These are phyloP conservation scores for Didymella pinodella DNA, from an alignment of 2,329 filamentous ascomycete genomes.

Conservation along the genomic window DNA sequence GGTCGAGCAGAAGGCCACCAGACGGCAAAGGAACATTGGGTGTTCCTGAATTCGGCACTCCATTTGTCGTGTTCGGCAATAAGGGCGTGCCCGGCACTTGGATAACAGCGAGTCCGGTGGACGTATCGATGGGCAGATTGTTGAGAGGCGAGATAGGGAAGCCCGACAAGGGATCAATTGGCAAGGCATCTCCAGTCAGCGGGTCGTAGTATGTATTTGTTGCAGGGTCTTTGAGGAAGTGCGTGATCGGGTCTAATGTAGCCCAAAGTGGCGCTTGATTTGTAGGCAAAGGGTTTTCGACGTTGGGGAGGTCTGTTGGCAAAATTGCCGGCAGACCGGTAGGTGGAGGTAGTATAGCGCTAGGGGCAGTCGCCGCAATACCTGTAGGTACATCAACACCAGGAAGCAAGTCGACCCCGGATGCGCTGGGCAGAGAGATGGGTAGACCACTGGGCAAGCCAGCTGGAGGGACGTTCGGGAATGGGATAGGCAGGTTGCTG, in stretches of 20 bases:
- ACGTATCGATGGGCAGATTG: background rate
- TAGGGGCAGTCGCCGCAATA: too few relatives aligned
- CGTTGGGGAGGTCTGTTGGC: background rate
- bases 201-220: background rate
- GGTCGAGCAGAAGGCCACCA: background rate
- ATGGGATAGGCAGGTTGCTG: background rate
- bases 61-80: too few relatives aligned
- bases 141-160: background rate
- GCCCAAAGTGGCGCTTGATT: too few relatives aligned
- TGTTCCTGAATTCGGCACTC: too few relatives aligned
- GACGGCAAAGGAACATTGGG: background rate
- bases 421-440: too few relatives aligned
- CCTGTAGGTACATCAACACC: background rate
- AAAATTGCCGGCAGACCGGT: background rate
- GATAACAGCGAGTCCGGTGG: too few relatives aligned
- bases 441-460: background rate
- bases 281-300: background rate
- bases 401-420: too few relatives aligned
- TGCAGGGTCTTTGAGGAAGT: background rate
- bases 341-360: background rate
- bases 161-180: background rate
- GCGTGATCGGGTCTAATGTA: background rate
- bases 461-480: background rate
- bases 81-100: too few relatives aligned
- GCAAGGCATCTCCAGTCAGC: background rate